A percentile compares a stretch with the other conserved stretches of the same genome.
Evolutionary conservation across 2,329 filamentous ascomycete species (phyloP).

Genomic region (Colletotrichum phormii): DNA sequence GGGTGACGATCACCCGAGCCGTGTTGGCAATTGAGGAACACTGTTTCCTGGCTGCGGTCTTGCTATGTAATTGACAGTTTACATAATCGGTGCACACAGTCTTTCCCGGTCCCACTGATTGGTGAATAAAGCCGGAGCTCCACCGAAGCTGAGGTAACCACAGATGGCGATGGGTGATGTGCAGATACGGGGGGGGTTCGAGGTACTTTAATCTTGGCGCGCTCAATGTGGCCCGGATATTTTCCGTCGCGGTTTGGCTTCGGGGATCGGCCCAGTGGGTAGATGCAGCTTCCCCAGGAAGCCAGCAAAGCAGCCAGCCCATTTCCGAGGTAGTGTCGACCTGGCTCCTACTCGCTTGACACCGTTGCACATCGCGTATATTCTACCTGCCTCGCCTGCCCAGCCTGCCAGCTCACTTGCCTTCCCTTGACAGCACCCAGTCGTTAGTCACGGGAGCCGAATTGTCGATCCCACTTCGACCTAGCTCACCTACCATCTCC

Average conservation of each 20-base stretch:
- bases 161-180: neutral
- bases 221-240: neutral
- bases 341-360: no score
- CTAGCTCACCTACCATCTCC: slow-evolving; percentile 3
- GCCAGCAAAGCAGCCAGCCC: neutral
- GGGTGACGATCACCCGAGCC: slow-evolving; percentile 11
- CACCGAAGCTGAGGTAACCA: slow-evolving; percentile 4
- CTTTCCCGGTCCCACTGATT: neutral
- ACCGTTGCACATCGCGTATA: neutral
- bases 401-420: neutral
- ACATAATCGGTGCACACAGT: neutral
- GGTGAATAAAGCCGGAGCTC: slow-evolving; percentile 1
- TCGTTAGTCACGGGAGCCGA: slow-evolving; percentile 24
- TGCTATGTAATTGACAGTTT: neutral
- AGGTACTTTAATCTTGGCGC: slow-evolving; percentile 24
- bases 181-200: slow-evolving; percentile 7
- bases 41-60: neutral
- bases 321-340: slow-evolving; percentile 4
- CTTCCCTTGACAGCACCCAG: neutral
- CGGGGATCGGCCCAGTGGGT: neutral
- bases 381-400: neutral
- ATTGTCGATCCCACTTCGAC: slow-evolving; percentile 24
- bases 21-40: neutral
- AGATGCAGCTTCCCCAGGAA: neutral
- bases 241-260: slow-evolving; percentile 1